These are phyloP conservation scores for Trypanosoma rangeli DNA, from an alignment of 208 protist genomes.

Conservation along the genomic window DNA sequence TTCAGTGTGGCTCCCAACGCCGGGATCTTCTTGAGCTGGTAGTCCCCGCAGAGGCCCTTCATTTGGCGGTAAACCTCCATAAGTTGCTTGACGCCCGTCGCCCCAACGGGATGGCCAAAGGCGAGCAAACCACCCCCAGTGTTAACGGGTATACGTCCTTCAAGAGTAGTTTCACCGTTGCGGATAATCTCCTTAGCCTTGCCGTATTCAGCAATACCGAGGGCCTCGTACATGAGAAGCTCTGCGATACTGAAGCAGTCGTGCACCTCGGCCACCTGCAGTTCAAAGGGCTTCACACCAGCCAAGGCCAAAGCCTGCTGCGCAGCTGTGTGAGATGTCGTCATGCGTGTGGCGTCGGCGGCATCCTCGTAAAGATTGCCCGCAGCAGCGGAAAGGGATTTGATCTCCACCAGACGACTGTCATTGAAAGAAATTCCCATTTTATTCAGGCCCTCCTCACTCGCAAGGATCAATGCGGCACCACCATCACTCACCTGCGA, in stretches of 20 bases:
- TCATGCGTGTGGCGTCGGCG: slow-evolving; percentile 68
- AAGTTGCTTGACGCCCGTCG: slow-evolving; percentile 91
- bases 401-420: slow-evolving; percentile 73
- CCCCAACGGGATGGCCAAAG: slow-evolving; percentile 91
- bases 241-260: slow-evolving; percentile 94
- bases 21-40: slow-evolving; percentile 86
- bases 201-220: slow-evolving; percentile 87
- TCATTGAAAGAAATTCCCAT: slow-evolving; percentile 64
- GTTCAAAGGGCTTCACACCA: slow-evolving; percentile 52
- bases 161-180: slow-evolving; percentile 71
- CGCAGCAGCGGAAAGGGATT: slow-evolving; percentile 51
- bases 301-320: slow-evolving; percentile 70
- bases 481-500: slow-evolving; percentile 92
- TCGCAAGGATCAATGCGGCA: slow-evolving; percentile 76
- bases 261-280: slow-evolving; percentile 89
- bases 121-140: slow-evolving; percentile 89
- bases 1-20: slow-evolving; percentile 85
- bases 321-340: slow-evolving; percentile 68
- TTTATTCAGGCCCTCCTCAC: slow-evolving; percentile 80
- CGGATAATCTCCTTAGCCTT: slow-evolving; percentile 77
- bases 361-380: slow-evolving; percentile 82
- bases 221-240: slow-evolving; percentile 93
- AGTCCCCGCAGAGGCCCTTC: slow-evolving; percentile 89
- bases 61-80: slow-evolving; percentile 93
- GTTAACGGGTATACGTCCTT: slow-evolving; percentile 89